Base-by-base conservation (phyloP, 306 rosid genomes). In the Gynostemma pentaphyllum region DNA sequence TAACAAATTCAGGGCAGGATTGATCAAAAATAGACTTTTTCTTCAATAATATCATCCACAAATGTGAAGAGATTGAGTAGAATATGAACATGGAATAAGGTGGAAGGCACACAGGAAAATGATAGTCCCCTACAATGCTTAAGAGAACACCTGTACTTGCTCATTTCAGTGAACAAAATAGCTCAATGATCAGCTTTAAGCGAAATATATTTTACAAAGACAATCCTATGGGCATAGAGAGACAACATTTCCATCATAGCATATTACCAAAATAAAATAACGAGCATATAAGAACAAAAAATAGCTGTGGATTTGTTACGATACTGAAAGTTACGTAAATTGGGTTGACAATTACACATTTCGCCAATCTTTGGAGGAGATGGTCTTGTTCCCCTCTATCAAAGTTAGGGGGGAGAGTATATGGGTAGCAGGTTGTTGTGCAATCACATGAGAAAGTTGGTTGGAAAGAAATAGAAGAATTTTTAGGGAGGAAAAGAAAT, bases 301-400 rank as follows among this genome's bases (percentile, higher is more conserved):
- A 39, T 4, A 56, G 63, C 28, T 18, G 27, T 19, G 28, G 15
- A 56, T 29, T 1, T 7, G 39, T 54, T 54, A 40, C 62, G 29
- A 54, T 54, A 54, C 23, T 28, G 24, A 29, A 53, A 53, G 61
- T n/a, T n/a, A n/a, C n/a, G n/a, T n/a, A n/a, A n/a, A n/a, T n/a
- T n/a, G n/a, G n/a, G n/a, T n/a, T n/a, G n/a, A n/a, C n/a, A n/a
- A n/a, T n/a, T n/a, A n/a, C n/a, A n/a, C n/a, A n/a, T n/a, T n/a
- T n/a, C n/a, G n/a, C n/a, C n/a, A n/a, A n/a, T n/a, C n/a, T n/a
- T n/a, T n/a, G n/a, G n/a, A n/a, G n/a, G n/a, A n/a, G n/a, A n/a
- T n/a, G n/a, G n/a, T n/a, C n/a, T n/a, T n/a, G n/a, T n/a, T n/a
- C n/a, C n/a, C n/a, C n/a, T n/a, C n/a, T n/a, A n/a, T n/a, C n/a